These are phyloP conservation scores for Euphorbia schlechtendalii DNA, from an alignment of 441 rosid genomes.

Conservation along the genomic window DNA sequence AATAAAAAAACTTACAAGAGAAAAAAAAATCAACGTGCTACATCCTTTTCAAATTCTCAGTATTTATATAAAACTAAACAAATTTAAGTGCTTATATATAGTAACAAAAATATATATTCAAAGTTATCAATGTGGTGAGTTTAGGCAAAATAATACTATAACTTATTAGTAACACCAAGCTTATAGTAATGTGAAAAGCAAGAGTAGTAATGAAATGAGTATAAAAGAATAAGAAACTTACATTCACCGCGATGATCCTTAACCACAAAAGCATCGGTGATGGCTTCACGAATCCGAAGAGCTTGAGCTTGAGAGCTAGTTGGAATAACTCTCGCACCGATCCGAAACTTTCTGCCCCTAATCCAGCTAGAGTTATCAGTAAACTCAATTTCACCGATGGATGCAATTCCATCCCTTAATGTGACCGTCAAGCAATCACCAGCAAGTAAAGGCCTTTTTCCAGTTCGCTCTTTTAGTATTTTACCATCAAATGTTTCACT, in stretches of 20 bases:
- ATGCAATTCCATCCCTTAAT: constrained; percentile 46
- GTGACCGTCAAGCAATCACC: constrained; percentile 53
- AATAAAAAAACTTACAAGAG: too few species aligned
- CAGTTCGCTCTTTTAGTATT: constrained; percentile 62
- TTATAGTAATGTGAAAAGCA: too few species aligned
- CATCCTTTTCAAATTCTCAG: too few species aligned
- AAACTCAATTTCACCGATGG: constrained; percentile 55
- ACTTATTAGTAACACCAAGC: too few species aligned
- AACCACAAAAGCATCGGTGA: constrained; percentile 66
- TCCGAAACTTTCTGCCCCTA: constrained; percentile 63
- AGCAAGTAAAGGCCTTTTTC: constrained; percentile 79
- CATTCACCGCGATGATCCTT: constrained; percentile 96
- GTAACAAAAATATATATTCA: too few species aligned
- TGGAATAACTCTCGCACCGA: constrained; percentile 55
- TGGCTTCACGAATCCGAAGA: constrained; percentile 50
- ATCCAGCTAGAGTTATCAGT: constrained; percentile 96
- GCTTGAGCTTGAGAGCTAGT: constrained; percentile 37
- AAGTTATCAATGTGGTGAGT: background rate
- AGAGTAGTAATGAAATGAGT: too few species aligned
- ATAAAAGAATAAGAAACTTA: too few species aligned
- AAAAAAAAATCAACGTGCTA: too few species aligned
- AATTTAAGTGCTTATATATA: too few species aligned
- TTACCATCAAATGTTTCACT: constrained; percentile 49
- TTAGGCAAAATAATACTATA: background rate
- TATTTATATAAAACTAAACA: too few species aligned